These are phyloP conservation scores for Leccinum incarnatum DNA, from an alignment of 768 basidiomycete genomes.

Conservation along the genomic window DNA sequence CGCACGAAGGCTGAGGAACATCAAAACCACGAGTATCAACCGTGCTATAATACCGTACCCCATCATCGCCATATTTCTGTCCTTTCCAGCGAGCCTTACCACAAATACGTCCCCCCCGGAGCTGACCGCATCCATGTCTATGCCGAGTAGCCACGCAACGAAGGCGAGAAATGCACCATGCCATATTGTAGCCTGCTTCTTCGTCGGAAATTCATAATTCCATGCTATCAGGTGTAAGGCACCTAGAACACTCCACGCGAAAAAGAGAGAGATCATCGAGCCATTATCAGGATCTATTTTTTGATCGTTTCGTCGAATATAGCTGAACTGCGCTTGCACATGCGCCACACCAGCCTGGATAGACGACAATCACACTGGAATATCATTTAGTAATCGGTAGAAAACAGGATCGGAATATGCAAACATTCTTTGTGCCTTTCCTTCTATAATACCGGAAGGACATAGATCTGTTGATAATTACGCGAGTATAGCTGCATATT, in stretches of 20 bases:
- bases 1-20: neutral
- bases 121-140: no score
- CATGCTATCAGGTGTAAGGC: neutral
- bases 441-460: no score
- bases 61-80: no score
- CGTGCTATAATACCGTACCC: neutral
- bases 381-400: neutral
- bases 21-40: neutral
- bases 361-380: neutral
- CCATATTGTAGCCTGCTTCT: neutral
- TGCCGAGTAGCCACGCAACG: no score
- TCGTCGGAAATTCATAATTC: neutral
- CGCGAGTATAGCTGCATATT: no score
- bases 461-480: neutral
- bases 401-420: neutral
- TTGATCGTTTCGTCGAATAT: neutral
- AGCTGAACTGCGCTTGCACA: no score
- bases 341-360: neutral
- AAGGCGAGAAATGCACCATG: neutral
- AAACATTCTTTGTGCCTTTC: neutral
- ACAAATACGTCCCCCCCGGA: no score
- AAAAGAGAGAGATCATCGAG: neutral
- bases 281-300: neutral
- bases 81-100: no score
- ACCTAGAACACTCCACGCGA: neutral